These are phyloP conservation scores for Saksenaea vasiformis DNA, from an alignment of 371 early-diverging fungal species.

Conservation along the genomic window DNA sequence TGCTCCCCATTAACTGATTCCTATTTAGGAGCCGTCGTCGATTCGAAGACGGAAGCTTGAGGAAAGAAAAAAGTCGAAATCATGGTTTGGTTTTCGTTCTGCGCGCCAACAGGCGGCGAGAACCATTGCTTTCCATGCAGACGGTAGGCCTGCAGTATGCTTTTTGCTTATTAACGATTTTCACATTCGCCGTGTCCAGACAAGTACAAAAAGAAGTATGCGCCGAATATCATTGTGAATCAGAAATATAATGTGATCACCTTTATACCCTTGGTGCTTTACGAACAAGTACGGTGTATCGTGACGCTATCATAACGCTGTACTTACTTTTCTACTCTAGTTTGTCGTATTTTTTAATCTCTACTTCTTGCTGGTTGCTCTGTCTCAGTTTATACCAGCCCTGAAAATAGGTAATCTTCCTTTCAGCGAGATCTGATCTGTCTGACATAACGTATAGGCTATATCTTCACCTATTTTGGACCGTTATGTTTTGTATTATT, in stretches of 20 bases:
- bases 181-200: constrained; percentile 23
- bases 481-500: constrained; percentile 94
- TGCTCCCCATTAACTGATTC: neutral
- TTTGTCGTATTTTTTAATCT: constrained; percentile 97
- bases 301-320: neutral
- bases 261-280: constrained; percentile 91
- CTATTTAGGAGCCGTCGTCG: neutral
- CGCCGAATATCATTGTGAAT: constrained; percentile 92
- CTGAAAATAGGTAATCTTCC: constrained; percentile 71
- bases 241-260: constrained; percentile 95
- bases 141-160: constrained; percentile 20
- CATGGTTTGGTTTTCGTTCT: constrained; percentile 21
- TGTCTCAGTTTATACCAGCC: constrained; percentile 92
- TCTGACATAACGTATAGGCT: constrained; percentile 56
- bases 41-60: neutral
- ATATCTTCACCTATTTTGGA: constrained; percentile 92
- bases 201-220: constrained; percentile 60
- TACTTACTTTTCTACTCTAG: constrained; percentile 37
- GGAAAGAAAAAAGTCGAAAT: constrained; percentile 2
- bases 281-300: constrained; percentile 76
- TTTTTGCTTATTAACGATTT: neutral
- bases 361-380: constrained; percentile 94
- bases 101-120: constrained; percentile 27
- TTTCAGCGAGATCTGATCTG: neutral
- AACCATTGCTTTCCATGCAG: constrained; percentile 32